Evolutionary conservation across 352 stramenopile species (phyloP), one percentile per base, ranked within the genome.

Genomic region (Globisporangium okanoganense): DNA sequence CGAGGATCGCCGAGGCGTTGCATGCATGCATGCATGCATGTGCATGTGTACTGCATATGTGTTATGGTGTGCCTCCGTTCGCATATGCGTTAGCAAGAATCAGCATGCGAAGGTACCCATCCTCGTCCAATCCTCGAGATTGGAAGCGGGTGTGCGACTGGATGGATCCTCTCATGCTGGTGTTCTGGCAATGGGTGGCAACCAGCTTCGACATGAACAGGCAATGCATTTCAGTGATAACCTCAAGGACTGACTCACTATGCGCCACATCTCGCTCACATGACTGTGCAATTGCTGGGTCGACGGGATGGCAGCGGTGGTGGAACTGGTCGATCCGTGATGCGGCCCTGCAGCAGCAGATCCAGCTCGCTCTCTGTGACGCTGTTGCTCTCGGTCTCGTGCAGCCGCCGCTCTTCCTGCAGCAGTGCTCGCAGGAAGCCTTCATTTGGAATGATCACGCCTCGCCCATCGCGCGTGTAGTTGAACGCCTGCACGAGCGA

Each of bases 401-500:
- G 81, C 24, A 89, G 69, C 2, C 72, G 62, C 1, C 67, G 72
- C 58, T 88, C 79, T 24, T 90, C 79, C 16, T 50, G 50, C 48
- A 85, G 47, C 47, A 88, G 66, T 31, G 71, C 67, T 12, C 57
- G 64, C 38, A 92, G 44, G 35, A 89, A 88, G 33, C 79, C 82
- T 54, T 81, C 69, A 48, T 88, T 88, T 20, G 79, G 82, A 57
- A 87, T 75, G 22, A 89, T 71, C 27, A 88, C 67, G 6, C 74
- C 78, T n/a, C 82, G 78, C 4, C 71, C 67, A 4, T 53, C 47
- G 43, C 71, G 73, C 31, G 69, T 69, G 33, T 78, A 73, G 62
- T 88, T 88, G 70, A 83, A 89, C 24, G 79, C 79, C n/a, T 74
- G 65, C 12, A 83, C 76, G 38, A 91, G 68, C 33, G 82, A 86